Evolutionary conservation across 176 grass and related monocot species (phyloP), one percentile per base, ranked within the genome.

Genomic region (Microstegium vimineum): DNA sequence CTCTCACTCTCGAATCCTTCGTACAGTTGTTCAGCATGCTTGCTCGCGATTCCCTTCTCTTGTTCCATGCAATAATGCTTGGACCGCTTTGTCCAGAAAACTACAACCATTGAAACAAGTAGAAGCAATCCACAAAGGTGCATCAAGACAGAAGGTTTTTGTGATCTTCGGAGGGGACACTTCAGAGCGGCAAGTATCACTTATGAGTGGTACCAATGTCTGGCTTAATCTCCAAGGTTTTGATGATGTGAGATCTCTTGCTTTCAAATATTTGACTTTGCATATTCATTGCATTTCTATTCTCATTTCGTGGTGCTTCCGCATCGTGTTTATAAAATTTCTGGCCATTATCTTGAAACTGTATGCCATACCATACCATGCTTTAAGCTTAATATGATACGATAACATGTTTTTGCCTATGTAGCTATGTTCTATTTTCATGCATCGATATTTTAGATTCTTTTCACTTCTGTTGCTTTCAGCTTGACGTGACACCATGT

Each of bases 181-280:
- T 78, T 98, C 95, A 51, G 95, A 98, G 78, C 92, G 95, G 33
- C 92, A 98, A 83, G 95, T 98, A 66, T 98, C 95, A 23, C 90
- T 94, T 81, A 98, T 98, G 95, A 98, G 95, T 81, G 95, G 95
- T 25, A 98, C 95, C 62, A 94, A 98, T 92, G 92, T 98, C 45
- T 94, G 92, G 95, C 95, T 98, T 80, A 98, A 94, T 84, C 89
- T 98, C 78, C 92, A 93, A 92, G 83, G 77, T 30, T 97, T 91
- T 38, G 81, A 92, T 91, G 92, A 97, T 94, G 95, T 98, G 89
- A 97, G 86, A 72, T 71, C 57, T 66, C 72, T 76, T 70, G 2
- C 32, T 70, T 81, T 71, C 26, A 73, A 63, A 52, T 85, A 71
- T 26, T 18, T 81, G 63, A 60, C 56, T 60, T 12, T 26, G 56